A percentile compares a stretch with the other conserved stretches of the same genome.
Evolutionary conservation across 495 filamentous ascomycete genomes (phyloP).

Genomic region (Clohesyomyces aquaticus): DNA sequence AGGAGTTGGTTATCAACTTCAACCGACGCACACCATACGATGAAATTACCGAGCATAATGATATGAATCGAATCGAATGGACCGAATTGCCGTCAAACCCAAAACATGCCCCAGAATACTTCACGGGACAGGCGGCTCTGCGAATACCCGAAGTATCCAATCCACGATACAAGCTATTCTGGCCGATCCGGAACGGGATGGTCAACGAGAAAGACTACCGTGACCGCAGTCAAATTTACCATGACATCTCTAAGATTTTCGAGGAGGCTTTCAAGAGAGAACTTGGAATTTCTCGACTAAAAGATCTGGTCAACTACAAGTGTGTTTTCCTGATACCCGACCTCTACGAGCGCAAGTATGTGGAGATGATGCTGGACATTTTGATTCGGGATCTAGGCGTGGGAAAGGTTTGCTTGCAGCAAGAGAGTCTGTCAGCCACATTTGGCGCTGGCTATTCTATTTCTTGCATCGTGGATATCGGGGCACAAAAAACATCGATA

Average conservation of each 20-base stretch:
- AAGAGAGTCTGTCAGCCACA: constrained; percentile 90
- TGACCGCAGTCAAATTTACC: constrained; percentile 71
- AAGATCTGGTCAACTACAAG: constrained; percentile 85
- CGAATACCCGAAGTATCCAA: constrained; percentile 87
- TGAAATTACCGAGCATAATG: constrained; percentile 89
- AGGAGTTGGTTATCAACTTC: constrained; percentile 89
- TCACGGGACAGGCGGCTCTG: constrained; percentile 79
- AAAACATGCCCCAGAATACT: constrained; percentile 66
- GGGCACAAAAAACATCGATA: constrained; percentile 96
- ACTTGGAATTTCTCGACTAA: constrained; percentile 73
- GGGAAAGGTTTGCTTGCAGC: constrained; percentile 84
- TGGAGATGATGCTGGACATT: constrained; percentile 79
- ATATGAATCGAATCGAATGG: constrained; percentile 91
- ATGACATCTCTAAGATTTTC: constrained; percentile 84
- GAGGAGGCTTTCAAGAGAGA: constrained; percentile 84
- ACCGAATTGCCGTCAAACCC: constrained; percentile 72
- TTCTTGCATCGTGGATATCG: constrained; percentile 93
- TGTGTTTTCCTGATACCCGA: constrained; percentile 96
- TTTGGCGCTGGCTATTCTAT: constrained; percentile 95
- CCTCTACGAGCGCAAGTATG: constrained; percentile 90
- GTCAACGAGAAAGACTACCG: constrained; percentile 89
- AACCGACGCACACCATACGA: constrained; percentile 82
- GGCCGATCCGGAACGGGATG: constrained; percentile 85
- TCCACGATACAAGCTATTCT: constrained; percentile 86
- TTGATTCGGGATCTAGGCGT: constrained; percentile 88